Percentiles rank a stretch among this genome's conserved stretches.
phyloP scores from a whole-genome alignment of 805 yeast genomes.

The Teunomyces stri region DNA sequence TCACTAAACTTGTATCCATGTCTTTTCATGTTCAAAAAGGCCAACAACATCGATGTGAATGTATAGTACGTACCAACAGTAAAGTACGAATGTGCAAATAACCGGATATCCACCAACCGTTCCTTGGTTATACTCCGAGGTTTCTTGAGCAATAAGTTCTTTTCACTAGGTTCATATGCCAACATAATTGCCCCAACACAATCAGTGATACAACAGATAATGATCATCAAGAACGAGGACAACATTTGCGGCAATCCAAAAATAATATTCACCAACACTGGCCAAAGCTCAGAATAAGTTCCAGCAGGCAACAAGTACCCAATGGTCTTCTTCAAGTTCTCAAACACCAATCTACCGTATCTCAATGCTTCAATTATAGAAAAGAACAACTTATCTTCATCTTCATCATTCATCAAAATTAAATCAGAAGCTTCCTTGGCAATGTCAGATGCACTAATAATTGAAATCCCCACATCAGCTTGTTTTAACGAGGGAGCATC shows the following conservation, averaged over 20 bases:
- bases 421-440: slow-evolving; percentile 39
- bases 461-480: slow-evolving; percentile 33
- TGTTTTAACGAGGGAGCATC: slow-evolving; percentile 36
- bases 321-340: slow-evolving; percentile 47
- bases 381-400: slow-evolving; percentile 20
- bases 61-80: slow-evolving; percentile 41
- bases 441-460: slow-evolving; percentile 29
- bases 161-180: slow-evolving; percentile 45
- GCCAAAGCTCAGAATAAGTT: slow-evolving; percentile 49
- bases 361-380: slow-evolving; percentile 34
- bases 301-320: slow-evolving; percentile 54
- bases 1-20: slow-evolving; percentile 33
- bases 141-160: slow-evolving; percentile 37
- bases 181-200: slow-evolving; percentile 44
- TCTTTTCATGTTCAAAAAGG: slow-evolving; percentile 36
- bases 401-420: slow-evolving; percentile 18
- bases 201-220: slow-evolving; percentile 49
- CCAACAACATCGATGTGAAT: slow-evolving; percentile 39
- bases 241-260: slow-evolving; percentile 50
- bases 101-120: slow-evolving; percentile 35
- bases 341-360: slow-evolving; percentile 47
- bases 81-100: slow-evolving; percentile 43
- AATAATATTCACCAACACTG: slow-evolving; percentile 45
- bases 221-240: slow-evolving; percentile 50
- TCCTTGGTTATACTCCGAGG: slow-evolving; percentile 45